Evolutionary conservation across 2,329 filamentous ascomycete species (phyloP), one percentile per base, ranked within the genome.

Genomic region (Coniochaeta sp.): DNA sequence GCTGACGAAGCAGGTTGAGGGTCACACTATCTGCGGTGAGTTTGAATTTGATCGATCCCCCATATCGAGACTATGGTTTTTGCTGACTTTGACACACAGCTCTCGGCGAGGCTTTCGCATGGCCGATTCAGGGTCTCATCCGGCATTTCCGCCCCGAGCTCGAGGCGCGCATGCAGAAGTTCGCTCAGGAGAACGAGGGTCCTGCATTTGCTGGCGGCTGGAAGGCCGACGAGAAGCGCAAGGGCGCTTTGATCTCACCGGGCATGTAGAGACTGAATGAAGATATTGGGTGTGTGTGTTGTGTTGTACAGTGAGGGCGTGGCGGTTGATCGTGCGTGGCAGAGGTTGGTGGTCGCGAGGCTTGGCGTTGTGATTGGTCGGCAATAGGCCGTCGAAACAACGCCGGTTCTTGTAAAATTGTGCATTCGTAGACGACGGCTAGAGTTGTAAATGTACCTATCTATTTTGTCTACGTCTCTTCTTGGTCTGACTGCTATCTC

Each of bases 1-100:
- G 81, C 80, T 99, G 68, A 99, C 95, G 64, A 99, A 99, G 84
- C 95, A 99, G 79, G 95, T 99, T 63, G 95, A 99, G 80, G 95
- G 95, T 12, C 95, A 99, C 81, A 98, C 95, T 56, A 99, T 99
- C 71, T 99, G 95, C 77, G 95, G 87, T 89, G 84, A 73, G 86
- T 80, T 36, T 31, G n/a, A n/a, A n/a, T n/a, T 43, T 56, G 2
- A 43, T 34, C 11, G 3, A n/a, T n/a, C 7, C 26, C 1, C 26
- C 47, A 17, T 34, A 22, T 22, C 26, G 17, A 5, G 6, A 56
- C 50, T 19, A 14, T n/a, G 17, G 31, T 38, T 36, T 38, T 36
- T 28, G 31, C 40, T 40, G n/a, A 33, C 16, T 43, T 28, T 52
- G 47, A 58, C 57, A 34, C 58, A 28, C 64, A 90, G 88, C 93